These are phyloP conservation scores for Neonectria punicea DNA, from an alignment of 2,329 filamentous ascomycete genomes.

Conservation along the genomic window DNA sequence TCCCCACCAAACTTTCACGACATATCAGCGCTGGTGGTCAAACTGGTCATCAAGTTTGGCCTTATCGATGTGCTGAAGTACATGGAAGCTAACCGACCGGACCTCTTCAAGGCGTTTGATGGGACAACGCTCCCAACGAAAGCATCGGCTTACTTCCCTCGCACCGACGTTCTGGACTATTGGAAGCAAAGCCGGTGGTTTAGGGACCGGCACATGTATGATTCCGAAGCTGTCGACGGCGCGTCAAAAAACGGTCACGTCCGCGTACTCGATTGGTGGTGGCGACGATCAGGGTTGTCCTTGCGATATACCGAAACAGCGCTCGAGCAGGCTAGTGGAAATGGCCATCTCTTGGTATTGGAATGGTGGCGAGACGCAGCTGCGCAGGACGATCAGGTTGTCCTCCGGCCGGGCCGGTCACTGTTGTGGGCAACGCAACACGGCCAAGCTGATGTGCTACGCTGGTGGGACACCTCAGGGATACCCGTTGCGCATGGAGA, in stretches of 20 bases:
- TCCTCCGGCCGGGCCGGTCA: constrained; percentile 84
- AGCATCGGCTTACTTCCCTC: constrained; percentile 86
- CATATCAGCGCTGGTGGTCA: constrained; percentile 83
- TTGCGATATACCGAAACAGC: constrained; percentile 88
- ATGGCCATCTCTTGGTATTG: constrained; percentile 85
- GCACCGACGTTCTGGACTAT: constrained; percentile 87
- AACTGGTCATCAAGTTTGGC: constrained; percentile 91
- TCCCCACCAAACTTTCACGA: constrained; percentile 76
- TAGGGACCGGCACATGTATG: constrained; percentile 82
- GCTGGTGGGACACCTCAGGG: constrained; percentile 88
- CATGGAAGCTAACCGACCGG: constrained; percentile 67
- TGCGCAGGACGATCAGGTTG: constrained; percentile 65
- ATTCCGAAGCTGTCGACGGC: constrained; percentile 84
- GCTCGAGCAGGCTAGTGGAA: constrained; percentile 86
- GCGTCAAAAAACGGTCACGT: constrained; percentile 88
- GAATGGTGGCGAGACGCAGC: constrained; percentile 91
- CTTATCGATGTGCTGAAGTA: constrained; percentile 81
- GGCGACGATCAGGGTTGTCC: constrained; percentile 77
- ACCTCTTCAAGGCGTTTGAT: constrained; percentile 88
- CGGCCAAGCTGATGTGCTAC: constrained; percentile 79
- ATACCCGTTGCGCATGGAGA: constrained; percentile 85
- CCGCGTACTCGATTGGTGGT: constrained; percentile 92
- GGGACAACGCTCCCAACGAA: constrained; percentile 88
- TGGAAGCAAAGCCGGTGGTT: constrained; percentile 89
- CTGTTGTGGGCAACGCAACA: constrained; percentile 86